Conservation (phyloP, 352 stramenopile genomes). For the Globisporangium spinosum region DNA sequence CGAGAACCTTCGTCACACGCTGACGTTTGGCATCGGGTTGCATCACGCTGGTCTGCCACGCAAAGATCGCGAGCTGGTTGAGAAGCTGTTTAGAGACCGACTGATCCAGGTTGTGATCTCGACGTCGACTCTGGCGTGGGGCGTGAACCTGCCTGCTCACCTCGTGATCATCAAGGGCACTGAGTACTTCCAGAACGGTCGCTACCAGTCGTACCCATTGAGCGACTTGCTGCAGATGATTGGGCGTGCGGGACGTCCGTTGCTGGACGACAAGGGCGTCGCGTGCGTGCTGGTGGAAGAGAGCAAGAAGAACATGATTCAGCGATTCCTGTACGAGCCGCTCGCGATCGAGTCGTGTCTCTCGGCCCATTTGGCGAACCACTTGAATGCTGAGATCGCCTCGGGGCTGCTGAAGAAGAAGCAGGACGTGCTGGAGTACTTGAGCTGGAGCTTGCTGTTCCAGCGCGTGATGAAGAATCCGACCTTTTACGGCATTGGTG, state of each 20-base stretch:
- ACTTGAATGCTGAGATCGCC: constrained; percentile 96
- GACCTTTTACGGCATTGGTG: constrained; percentile 90
- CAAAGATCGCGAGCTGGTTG: constrained; percentile 93
- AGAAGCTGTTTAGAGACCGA: constrained; percentile 94
- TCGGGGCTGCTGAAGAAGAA: constrained; percentile 85
- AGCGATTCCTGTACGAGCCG: constrained; percentile 97
- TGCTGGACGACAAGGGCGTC: constrained; percentile 94
- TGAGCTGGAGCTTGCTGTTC: constrained; percentile 98
- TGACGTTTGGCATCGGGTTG: constrained; percentile 97
- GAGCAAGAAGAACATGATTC: constrained; percentile 98
- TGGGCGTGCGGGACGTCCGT: constrained; percentile 93
- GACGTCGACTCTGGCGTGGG: constrained; percentile 92
- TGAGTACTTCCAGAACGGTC: constrained; percentile 92
- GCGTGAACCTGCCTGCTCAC: constrained; percentile 96
- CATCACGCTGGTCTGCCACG: constrained; percentile 92
- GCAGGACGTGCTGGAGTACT: constrained; percentile 92
- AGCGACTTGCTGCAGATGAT: constrained; percentile 99
- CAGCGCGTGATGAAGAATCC: constrained; percentile 95
- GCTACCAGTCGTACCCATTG: constrained; percentile 97
- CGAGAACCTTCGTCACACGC: constrained; percentile 91
- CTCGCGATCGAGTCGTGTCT: constrained; percentile 97
- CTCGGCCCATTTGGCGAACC: constrained; percentile 87
- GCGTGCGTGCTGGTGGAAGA: constrained; percentile 97
- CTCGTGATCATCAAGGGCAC: constrained; percentile 99
- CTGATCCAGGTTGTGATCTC: constrained; percentile 96